phyloP scores from a whole-genome alignment of 495 filamentous ascomycete genomes.

The Lichenothelia convexa region DNA sequence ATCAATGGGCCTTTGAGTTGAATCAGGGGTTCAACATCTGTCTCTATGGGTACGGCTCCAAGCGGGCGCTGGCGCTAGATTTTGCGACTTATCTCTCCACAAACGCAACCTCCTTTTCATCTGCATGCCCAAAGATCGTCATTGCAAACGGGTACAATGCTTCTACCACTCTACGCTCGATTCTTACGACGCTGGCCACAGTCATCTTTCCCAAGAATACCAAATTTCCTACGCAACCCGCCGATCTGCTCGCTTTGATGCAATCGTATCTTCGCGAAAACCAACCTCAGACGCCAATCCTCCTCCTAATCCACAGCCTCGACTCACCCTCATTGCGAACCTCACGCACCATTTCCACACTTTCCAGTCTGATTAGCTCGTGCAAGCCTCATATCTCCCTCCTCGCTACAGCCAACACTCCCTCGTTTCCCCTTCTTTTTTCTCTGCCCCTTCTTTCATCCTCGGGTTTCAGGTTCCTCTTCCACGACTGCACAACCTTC shows the following conservation, averaged over 20 bases:
- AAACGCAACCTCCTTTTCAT: conserved; percentile 10
- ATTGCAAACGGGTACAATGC: conserved; percentile 78
- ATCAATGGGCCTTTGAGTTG: conserved; percentile 88
- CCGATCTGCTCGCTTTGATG: conserved; percentile 47
- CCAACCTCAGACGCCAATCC: conserved; percentile 27
- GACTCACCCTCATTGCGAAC: conserved; percentile 63
- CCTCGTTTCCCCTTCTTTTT: conserved; percentile 78
- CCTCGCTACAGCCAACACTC: conserved; percentile 68
- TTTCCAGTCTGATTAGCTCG: conserved; percentile 58
- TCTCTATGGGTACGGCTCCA: conserved; percentile 83
- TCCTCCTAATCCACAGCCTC: conserved; percentile 68
- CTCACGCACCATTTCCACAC: conserved; percentile 45
- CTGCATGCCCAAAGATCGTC: conserved; percentile 56
- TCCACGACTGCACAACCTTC: conserved; percentile 91
- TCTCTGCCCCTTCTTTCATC: conserved; percentile 62
- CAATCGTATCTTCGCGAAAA: conserved; percentile 36
- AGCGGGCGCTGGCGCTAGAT: conserved; percentile 51
- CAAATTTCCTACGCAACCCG: conserved; percentile 41
- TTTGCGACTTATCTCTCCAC: conserved; percentile 51
- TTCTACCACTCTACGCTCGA: conserved; percentile 55
- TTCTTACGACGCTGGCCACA: conserved; percentile 54
- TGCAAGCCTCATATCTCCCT: conserved; percentile 58
- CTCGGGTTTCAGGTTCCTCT: conserved; percentile 64
- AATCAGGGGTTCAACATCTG: conserved; percentile 79
- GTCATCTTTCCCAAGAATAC: conserved; percentile 38